Base-by-base conservation (phyloP, 148 eudicot species). In the Arbutus unedo region DNA sequence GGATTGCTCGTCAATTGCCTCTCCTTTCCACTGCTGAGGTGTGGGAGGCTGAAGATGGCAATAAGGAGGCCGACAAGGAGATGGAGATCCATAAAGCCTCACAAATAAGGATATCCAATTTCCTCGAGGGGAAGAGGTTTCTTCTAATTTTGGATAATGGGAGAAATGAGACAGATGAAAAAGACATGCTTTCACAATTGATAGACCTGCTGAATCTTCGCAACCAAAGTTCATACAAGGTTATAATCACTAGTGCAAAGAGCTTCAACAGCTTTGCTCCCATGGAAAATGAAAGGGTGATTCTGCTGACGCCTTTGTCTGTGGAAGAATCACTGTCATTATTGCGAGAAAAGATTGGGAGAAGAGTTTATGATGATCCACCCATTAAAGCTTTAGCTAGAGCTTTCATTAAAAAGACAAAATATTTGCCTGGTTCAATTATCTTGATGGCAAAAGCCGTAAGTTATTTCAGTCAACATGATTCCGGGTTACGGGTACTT, bases 361-460 rank as follows among this genome's bases (percentile, higher is more conserved):
- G 66, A 59, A 2, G 23, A 0, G n/a, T 25, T n/a, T 0, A 21
- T 59, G 54, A 48, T 6, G 66, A 19, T 56, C 70, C 25, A 23
- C 45, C 41, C 41, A 19, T 84, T 43, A 19, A 72, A 19, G 3
- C 10, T 3, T 49, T 84, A 11, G 85, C 79, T 57, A 21, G 44
- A 79, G 23, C 16, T 5, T 79, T 79, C 43, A 4, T 84, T 25
- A 6, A 14, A 48, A 84, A 23, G 64, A 62, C 67, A 19, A 14
- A 41, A 60, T 0, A 60, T 41, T 11, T 59, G 21, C 86, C 86
- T n/a, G 77, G 13, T 56, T 72, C 86, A 19, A 71, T 79, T 41
- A 18, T 84, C 50, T 10, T 74, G 21, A 74, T 84, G 82, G 86
- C 82, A 4, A 84, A 84, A 84, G 72, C 82, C n/a, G 4, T 79